phyloP scores from a whole-genome alignment of 2,329 filamentous ascomycete genomes.

The Diaporthe sp. region DNA sequence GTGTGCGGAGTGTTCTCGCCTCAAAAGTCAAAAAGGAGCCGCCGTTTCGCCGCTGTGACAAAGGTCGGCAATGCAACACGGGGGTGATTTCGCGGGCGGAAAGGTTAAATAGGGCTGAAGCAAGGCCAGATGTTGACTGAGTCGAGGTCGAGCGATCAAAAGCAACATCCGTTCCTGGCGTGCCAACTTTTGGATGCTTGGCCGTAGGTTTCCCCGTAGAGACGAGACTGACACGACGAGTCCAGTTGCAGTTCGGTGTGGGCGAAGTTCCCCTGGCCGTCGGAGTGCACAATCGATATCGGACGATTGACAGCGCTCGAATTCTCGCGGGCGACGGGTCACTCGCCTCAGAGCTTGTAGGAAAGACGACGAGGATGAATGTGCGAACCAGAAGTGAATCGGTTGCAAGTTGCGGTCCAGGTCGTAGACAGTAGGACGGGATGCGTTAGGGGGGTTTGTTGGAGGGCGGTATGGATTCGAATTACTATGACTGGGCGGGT shows the following conservation, averaged over 20 bases:
- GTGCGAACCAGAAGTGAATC: constrained; percentile 26
- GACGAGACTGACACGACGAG: constrained; percentile 17
- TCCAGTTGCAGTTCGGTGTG: constrained; percentile 18
- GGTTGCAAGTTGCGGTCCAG: constrained; percentile 23
- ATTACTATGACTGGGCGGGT: constrained; percentile 35
- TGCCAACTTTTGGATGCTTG: constrained; percentile 30
- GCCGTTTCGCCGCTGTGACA: constrained; percentile 32
- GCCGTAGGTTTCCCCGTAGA: constrained; percentile 9
- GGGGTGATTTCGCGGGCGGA: constrained; percentile 13
- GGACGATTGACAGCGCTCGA: constrained; percentile 21
- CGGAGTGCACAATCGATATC: constrained; percentile 22
- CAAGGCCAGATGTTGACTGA: constrained; percentile 22
- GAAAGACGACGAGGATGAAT: not conserved
- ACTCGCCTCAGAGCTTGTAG: not conserved
- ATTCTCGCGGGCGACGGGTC: not conserved
- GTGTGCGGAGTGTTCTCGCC: not conserved
- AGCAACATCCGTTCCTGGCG: constrained; percentile 10
- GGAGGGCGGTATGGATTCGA: constrained; percentile 23
- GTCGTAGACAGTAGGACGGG: constrained; percentile 7
- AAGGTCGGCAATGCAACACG: constrained; percentile 27
- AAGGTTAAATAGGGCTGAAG: constrained; percentile 22
- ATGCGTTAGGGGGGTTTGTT: not conserved
- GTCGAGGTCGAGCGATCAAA: constrained; percentile 32
- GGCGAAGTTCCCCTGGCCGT: constrained; percentile 25
- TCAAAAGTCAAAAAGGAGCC: constrained; percentile 27